A percentile compares a stretch with the other conserved stretches of the same genome.
Evolutionary conservation across 768 basidiomycete species (phyloP).

Genomic region (Boletus sensibilis): DNA sequence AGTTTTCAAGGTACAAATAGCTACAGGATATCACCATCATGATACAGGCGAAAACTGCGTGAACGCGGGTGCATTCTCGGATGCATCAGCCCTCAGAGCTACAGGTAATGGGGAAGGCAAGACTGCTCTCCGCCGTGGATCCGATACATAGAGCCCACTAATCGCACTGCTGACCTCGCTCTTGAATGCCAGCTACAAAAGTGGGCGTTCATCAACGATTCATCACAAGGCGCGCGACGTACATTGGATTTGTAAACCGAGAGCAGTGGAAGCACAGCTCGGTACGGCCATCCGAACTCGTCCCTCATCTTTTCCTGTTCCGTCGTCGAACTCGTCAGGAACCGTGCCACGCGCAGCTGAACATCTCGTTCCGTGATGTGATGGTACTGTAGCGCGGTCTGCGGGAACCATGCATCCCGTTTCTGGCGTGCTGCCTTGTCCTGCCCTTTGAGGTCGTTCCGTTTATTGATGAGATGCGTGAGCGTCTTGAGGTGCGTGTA

Average conservation of each 20-base stretch:
- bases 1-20: neutral
- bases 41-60: slow-evolving; percentile 24
- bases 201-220: neutral
- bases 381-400: slow-evolving; percentile 28
- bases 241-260: slow-evolving; percentile 43
- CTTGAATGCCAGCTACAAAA: slow-evolving; percentile 21
- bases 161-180: slow-evolving; percentile 19
- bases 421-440: slow-evolving; percentile 24
- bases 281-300: slow-evolving; percentile 53
- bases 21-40: neutral
- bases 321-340: slow-evolving; percentile 32
- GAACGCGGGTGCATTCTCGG: slow-evolving; percentile 1
- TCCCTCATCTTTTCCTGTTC: slow-evolving; percentile 47
- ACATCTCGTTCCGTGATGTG: slow-evolving; percentile 39
- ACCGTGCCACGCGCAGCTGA: slow-evolving; percentile 50
- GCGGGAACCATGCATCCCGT: slow-evolving; percentile 38
- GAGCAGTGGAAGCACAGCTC: slow-evolving; percentile 45
- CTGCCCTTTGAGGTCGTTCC: slow-evolving; percentile 6
- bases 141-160: slow-evolving; percentile 17
- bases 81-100: no score
- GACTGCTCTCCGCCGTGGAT: slow-evolving; percentile 21
- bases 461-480: slow-evolving; percentile 14
- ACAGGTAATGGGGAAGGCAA: no score
- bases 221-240: slow-evolving; percentile 13
- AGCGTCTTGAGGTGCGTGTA: slow-evolving; percentile 33